Percentiles rank a stretch among this genome's conserved stretches.
These are phyloP conservation scores for Rosa rugosa DNA, from an alignment of 306 rosid species.

Conservation along the genomic window DNA sequence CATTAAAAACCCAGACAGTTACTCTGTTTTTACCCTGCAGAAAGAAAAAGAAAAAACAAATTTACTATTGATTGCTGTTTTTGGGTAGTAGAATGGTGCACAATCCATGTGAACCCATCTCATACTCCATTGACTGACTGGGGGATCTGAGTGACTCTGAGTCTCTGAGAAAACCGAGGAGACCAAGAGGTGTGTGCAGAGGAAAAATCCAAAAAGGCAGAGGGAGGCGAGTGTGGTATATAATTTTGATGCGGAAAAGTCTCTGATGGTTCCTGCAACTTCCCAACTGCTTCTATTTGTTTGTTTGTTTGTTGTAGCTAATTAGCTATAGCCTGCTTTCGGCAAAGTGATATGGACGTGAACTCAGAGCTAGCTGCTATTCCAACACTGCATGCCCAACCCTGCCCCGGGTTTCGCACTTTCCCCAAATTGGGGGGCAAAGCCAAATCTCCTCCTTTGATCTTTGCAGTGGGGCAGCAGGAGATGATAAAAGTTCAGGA, in stretches of 20 bases:
- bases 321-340: constrained; percentile 10
- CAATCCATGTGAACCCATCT: constrained; percentile 47
- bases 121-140: constrained; percentile 29
- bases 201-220: constrained; percentile 24
- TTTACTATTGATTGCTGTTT: neutral
- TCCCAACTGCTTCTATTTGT: constrained; percentile 45
- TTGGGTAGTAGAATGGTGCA: constrained; percentile 16
- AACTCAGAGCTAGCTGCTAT: neutral
- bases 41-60: neutral
- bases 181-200: neutral
- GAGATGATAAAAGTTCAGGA: neutral
- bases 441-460: neutral
- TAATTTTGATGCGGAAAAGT: constrained; percentile 18
- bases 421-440: neutral
- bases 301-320: constrained; percentile 9
- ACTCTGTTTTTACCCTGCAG: neutral
- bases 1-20: neutral
- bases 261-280: constrained; percentile 33
- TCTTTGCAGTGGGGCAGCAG: constrained; percentile 3
- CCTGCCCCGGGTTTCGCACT: neutral
- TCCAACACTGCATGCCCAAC: constrained; percentile 14
- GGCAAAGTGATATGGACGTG: constrained; percentile 32
- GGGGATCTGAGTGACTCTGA: neutral
- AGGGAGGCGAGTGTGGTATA: neutral
- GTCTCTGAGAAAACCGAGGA: neutral